Conservation (phyloP, 345 rosid species). For the Trapa incisa region DNA sequence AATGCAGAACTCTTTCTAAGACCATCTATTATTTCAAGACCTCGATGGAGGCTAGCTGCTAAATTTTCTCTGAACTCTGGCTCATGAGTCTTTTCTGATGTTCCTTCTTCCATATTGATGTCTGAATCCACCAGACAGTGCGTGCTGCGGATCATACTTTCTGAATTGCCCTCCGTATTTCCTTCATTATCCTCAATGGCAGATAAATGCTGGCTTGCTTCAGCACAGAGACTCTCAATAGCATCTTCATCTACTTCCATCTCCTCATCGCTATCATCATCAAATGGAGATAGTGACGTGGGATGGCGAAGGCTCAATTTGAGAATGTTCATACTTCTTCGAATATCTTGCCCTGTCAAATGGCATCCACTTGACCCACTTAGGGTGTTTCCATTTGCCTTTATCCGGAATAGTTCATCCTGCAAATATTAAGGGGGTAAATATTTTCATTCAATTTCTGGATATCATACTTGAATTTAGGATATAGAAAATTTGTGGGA, state of each 20-base stretch:
- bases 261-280: constrained; percentile 91
- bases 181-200: constrained; percentile 17
- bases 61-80: constrained; percentile 48
- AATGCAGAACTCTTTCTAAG: constrained; percentile 63
- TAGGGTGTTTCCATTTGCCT: constrained; percentile 54
- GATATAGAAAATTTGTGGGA: constrained; percentile 1
- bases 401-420: constrained; percentile 88
- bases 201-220: constrained; percentile 39
- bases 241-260: constrained; percentile 99
- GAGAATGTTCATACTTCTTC: constrained; percentile 77
- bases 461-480: neutral
- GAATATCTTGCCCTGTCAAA: constrained; percentile 74
- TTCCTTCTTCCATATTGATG: constrained; percentile 61
- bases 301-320: constrained; percentile 74
- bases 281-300: constrained; percentile 45
- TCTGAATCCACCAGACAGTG: constrained; percentile 38
- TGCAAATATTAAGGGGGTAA: constrained; percentile 17
- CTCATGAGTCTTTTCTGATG: constrained; percentile 30
- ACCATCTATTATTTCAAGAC: constrained; percentile 69
- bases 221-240: constrained; percentile 66
- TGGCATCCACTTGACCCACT: constrained; percentile 35
- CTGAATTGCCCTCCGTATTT: constrained; percentile 13
- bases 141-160: constrained; percentile 14
- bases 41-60: constrained; percentile 97
- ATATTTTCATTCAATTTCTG: neutral